Evolutionary conservation across 2,329 filamentous ascomycete species (phyloP).

Genomic region (Claviceps maximensis): DNA sequence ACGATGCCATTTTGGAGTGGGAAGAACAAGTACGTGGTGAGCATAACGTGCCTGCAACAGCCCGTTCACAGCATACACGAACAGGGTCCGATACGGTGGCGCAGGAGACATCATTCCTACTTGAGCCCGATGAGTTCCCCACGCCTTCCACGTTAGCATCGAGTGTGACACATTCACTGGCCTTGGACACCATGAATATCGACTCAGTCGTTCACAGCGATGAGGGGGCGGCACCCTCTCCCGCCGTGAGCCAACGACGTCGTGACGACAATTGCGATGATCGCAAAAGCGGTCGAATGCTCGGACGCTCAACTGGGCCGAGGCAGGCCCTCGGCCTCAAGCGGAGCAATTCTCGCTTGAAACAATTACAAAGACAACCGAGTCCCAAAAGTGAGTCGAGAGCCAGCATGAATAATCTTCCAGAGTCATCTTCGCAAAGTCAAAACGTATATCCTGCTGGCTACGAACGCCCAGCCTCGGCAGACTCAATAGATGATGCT

Average conservation of each 20-base stretch:
- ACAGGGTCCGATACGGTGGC: constrained; percentile 4
- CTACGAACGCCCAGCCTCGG: constrained; percentile 63
- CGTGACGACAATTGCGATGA: constrained; percentile 37
- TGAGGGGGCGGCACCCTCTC: constrained; percentile 59
- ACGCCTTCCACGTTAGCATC: constrained; percentile 10
- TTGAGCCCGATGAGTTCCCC: constrained; percentile 12
- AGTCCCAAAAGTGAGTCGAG: constrained; percentile 28
- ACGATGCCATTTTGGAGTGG: constrained; percentile 30
- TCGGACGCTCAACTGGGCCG: constrained; percentile 35
- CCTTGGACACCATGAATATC: constrained; percentile 14
- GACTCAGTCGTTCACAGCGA: constrained; percentile 29
- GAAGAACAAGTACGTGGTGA: constrained; percentile 17
- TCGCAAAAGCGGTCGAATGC: constrained; percentile 29
- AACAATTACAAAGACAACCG: constrained; percentile 39
- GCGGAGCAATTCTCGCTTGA: constrained; percentile 44
- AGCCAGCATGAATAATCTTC: constrained; percentile 12
- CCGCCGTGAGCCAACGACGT: constrained; percentile 50
- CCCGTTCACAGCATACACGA: background rate
- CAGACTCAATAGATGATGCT: constrained; percentile 79
- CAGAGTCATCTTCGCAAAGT: constrained; percentile 14
- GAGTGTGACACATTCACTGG: constrained; percentile 8
- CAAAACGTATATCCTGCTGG: constrained; percentile 26
- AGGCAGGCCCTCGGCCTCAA: constrained; percentile 32
- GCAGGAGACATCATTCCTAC: constrained; percentile 10
- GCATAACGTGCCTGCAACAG: background rate